Base-by-base conservation (phyloP, 2,329 filamentous ascomycete species). In the Penicillium psychrosexuale region DNA sequence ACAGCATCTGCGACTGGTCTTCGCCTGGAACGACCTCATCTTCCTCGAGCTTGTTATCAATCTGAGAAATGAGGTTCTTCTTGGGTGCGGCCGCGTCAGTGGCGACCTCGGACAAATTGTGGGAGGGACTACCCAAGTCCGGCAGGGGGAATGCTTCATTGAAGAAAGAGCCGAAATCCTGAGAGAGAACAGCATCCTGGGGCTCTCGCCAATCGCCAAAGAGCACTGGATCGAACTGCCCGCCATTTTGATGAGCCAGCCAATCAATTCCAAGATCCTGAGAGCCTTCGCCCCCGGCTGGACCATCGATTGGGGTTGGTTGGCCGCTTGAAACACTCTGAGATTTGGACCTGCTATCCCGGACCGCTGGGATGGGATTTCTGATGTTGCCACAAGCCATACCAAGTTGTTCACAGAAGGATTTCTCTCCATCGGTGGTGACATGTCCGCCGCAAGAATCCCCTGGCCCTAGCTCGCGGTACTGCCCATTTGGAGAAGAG, bases 141-240 rank as follows among this genome's bases (percentile, higher is more conserved):
- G 72, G 79, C 55, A 85, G 78, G 15, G 92, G 87, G 69, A 95
- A 88, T 13, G 91, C 89, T 63, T 96, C 92, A 61, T 84, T 83
- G 69, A 85, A 84, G 72, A 86, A 86, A 19, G 78, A 88, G 51
- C 90, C 89, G 61, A 95, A 89, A 8, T 85, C 84, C 40, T 83
- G 67, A 77, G 86, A 61, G 80, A 96, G 75, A 13, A 96, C 82
- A 52, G 87, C 93, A 54, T 91, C 89, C 66, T 96, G 90, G 0
- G 91, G 86, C 68, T 99, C 94, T 49, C 94, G 87, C 74, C 97
- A 97, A 64, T 91, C 90, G 51, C 89, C 90, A 71, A 97, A 97
- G 5, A 97, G 80, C 52, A 94, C 86, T 0, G 94, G 93, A 59
- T 97, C 92, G 66, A 97, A 97, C 60, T 89, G 85, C 53, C 90